Evolutionary conservation across 1,284 basidiomycete genomes (phyloP).

Genomic region (Anthracocystis panici-leucophaei): DNA sequence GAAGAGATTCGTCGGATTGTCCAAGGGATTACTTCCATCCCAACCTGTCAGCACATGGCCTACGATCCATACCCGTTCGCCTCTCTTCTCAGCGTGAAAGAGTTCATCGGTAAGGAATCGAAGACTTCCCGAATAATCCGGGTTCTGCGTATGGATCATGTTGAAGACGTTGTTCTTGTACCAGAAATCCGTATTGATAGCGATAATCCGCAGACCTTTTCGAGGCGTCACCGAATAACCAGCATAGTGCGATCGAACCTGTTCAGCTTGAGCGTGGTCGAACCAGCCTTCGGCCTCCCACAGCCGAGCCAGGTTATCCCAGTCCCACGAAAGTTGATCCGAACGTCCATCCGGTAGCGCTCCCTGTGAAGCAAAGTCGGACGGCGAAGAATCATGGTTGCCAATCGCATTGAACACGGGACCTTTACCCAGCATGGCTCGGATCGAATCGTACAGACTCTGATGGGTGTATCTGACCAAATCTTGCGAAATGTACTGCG

Average conservation of each 20-base stretch:
- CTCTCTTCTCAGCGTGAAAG: conserved; percentile 71
- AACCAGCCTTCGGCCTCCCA: conserved; percentile 76
- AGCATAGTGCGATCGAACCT: conserved; percentile 79
- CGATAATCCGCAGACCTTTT: conserved; percentile 80
- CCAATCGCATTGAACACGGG: conserved; percentile 67
- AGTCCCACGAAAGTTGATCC: conserved; percentile 66
- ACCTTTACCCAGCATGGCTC: conserved; percentile 51
- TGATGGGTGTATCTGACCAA: conserved; percentile 67
- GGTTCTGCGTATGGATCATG: conserved; percentile 79
- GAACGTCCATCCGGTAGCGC: conserved; percentile 57
- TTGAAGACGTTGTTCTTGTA: conserved; percentile 76
- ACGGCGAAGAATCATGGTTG: conserved; percentile 67
- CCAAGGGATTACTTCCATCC: conserved; percentile 76
- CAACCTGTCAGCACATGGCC: conserved; percentile 83
- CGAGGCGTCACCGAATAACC: conserved; percentile 79
- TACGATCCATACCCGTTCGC: conserved; percentile 77
- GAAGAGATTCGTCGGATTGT: conserved; percentile 61
- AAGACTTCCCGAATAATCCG: conserved; percentile 81
- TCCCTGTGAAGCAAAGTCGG: conserved; percentile 56
- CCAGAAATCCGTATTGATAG: conserved; percentile 78
- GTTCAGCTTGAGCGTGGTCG: conserved; percentile 74
- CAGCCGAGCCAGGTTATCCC: conserved; percentile 61
- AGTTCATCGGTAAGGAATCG: conserved; percentile 83
- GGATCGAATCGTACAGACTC: conserved; percentile 60
- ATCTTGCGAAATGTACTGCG: conserved; percentile 62